Percentiles rank a stretch among this genome's conserved stretches.
Conservation (phyloP, 768 basidiomycete genomes). For the Rhizopogon rudus region DNA sequence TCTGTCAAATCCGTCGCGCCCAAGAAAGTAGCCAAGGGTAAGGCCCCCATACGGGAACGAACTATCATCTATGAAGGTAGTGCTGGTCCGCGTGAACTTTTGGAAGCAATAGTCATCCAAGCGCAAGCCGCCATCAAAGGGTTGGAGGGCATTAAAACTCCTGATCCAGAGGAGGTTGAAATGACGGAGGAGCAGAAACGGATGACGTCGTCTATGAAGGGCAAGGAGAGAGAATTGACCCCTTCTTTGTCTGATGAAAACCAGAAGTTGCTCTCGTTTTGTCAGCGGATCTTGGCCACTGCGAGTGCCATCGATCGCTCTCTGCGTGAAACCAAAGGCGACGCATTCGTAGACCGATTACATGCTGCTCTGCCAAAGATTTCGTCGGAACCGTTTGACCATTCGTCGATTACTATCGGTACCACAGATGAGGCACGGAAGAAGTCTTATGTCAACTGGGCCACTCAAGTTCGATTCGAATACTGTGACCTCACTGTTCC, state of each 20-base stretch:
- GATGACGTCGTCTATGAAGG: slow-evolving; percentile 68
- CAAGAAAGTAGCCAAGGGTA: slow-evolving; percentile 44
- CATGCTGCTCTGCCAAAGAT: slow-evolving; percentile 75
- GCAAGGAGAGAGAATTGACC: slow-evolving; percentile 44
- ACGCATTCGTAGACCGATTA: slow-evolving; percentile 76
- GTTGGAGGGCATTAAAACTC: slow-evolving; percentile 57
- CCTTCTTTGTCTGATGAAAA: slow-evolving; percentile 64
- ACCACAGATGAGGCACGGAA: slow-evolving; percentile 61
- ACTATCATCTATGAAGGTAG: slow-evolving; percentile 88
- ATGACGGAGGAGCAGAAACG: slow-evolving; percentile 90
- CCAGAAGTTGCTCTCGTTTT: slow-evolving; percentile 72
- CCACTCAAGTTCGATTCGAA: slow-evolving; percentile 74
- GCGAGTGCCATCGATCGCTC: slow-evolving; percentile 85
- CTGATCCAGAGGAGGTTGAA: slow-evolving; percentile 48
- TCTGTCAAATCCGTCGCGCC: slow-evolving; percentile 60
- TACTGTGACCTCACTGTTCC: slow-evolving; percentile 81
- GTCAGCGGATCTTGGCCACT: slow-evolving; percentile 78
- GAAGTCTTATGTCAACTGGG: slow-evolving; percentile 82
- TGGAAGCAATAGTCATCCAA: slow-evolving; percentile 90
- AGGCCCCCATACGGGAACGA: slow-evolving; percentile 65
- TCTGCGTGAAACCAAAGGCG: slow-evolving; percentile 84
- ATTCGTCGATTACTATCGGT: slow-evolving; percentile 31
- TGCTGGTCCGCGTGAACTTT: slow-evolving; percentile 83
- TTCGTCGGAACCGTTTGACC: slow-evolving; percentile 44
- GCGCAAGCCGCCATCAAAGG: slow-evolving; percentile 90